phyloP scores from a whole-genome alignment of 306 rosid species.

The Gynostemma pentaphyllum region DNA sequence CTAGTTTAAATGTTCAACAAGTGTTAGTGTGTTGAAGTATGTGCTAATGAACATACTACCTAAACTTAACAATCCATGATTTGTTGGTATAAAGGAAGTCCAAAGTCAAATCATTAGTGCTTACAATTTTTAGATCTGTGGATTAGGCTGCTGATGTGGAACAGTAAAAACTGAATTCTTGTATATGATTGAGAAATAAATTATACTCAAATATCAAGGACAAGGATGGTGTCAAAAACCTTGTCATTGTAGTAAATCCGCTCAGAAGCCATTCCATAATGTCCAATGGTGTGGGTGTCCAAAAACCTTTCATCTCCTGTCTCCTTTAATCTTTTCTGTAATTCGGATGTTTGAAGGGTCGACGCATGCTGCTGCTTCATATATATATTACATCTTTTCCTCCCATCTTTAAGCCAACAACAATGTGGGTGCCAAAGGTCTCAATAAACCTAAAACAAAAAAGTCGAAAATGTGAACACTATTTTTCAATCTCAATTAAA shows the following conservation, averaged over 20 bases:
- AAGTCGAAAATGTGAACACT: background rate
- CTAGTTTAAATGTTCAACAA: no score
- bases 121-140: no score
- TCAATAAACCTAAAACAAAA: slow-evolving; percentile 60
- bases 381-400: slow-evolving; percentile 94
- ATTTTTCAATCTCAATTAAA: background rate
- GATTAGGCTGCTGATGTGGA: no score
- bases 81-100: no score
- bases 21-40: no score
- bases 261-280: slow-evolving; percentile 41
- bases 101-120: no score
- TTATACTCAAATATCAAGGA: background rate
- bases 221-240: slow-evolving; percentile 23
- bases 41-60: no score
- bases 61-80: no score
- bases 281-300: slow-evolving; percentile 53
- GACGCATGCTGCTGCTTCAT: slow-evolving; percentile 95
- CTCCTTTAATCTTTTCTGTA: slow-evolving; percentile 82
- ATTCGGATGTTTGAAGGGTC: slow-evolving; percentile 73
- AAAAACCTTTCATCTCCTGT: slow-evolving; percentile 79
- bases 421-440: slow-evolving; percentile 85
- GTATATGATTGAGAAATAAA: background rate
- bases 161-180: no score
- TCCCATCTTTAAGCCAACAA: slow-evolving; percentile 95
- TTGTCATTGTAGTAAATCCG: slow-evolving; percentile 49